Evolutionary conservation across 1,284 basidiomycete species (phyloP).

Genomic region (Exobasidium cylindrosporum): DNA sequence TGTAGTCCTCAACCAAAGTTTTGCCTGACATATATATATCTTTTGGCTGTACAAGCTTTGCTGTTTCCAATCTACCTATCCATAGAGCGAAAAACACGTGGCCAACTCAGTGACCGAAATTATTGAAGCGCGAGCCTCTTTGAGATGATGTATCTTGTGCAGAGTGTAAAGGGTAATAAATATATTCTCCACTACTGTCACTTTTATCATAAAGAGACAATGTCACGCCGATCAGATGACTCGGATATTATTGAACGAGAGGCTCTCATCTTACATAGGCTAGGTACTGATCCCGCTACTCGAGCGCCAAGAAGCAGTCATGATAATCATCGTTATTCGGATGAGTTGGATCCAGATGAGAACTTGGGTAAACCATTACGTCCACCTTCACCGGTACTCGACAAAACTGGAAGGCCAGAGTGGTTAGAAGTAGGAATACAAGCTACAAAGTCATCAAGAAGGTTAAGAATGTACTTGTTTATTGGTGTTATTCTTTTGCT

Average conservation of each 20-base stretch:
- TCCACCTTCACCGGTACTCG: slow-evolving; percentile 14
- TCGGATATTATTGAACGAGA: slow-evolving; percentile 10
- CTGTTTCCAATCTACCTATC: too few species aligned
- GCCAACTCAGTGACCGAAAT: too few species aligned
- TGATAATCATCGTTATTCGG: not conserved
- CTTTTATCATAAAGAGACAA: too few species aligned
- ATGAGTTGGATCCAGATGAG: slow-evolving; percentile 9
- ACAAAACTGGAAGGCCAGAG: slow-evolving; percentile 43
- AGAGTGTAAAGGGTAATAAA: too few species aligned
- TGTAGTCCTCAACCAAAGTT: too few species aligned
- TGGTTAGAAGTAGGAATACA: slow-evolving; percentile 33
- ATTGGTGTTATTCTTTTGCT: slow-evolving; percentile 22
- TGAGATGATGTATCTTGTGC: too few species aligned
- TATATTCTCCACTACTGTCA: too few species aligned
- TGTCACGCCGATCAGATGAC: not conserved
- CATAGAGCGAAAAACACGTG: too few species aligned
- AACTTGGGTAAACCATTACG: not conserved
- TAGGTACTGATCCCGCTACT: slow-evolving; percentile 9
- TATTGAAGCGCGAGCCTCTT: too few species aligned
- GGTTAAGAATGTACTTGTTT: slow-evolving; percentile 20
- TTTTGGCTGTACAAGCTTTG: too few species aligned
- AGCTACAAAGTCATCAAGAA: slow-evolving; percentile 23
- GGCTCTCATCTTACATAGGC: slow-evolving; percentile 12
- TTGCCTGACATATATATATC: too few species aligned
- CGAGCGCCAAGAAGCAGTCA: not conserved